Evolutionary conservation across 1,284 basidiomycete genomes (phyloP).

Genomic region (Gymnopus androsaceus): DNA sequence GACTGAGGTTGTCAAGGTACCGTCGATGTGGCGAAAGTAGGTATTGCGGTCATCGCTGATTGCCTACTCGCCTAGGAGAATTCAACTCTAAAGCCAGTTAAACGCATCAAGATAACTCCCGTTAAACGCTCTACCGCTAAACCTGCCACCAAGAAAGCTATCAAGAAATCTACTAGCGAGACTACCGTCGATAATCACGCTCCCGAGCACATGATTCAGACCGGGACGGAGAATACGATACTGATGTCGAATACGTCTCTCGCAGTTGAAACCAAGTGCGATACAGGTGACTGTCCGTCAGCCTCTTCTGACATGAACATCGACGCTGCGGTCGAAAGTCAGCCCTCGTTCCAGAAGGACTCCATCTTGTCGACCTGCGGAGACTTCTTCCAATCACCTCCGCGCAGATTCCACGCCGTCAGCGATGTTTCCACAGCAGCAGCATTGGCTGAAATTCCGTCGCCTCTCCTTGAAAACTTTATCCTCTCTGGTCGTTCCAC

Average conservation of each 20-base stretch:
- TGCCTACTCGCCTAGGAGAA: neutral
- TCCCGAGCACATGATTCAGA: neutral
- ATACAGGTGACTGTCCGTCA: no score
- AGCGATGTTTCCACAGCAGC: neutral
- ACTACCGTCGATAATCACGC: neutral
- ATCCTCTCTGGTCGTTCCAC: neutral
- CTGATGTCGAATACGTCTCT: no score
- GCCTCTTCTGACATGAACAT: no score
- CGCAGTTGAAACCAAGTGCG: no score
- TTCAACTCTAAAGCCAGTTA: neutral
- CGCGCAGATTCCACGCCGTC: no score
- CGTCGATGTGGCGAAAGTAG: neutral
- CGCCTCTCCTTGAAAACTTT: neutral
- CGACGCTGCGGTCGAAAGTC: no score
- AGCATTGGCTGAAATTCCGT: neutral
- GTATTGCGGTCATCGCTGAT: neutral
- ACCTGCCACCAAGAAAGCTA: neutral
- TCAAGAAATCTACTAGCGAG: neutral
- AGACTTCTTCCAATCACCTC: no score
- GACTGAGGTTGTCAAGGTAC: slow-evolving; percentile 6
- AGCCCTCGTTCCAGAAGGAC: no score
- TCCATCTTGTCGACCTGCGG: no score
- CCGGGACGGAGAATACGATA: neutral
- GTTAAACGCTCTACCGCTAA: neutral
- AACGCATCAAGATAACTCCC: slow-evolving; percentile 2